These are phyloP conservation scores for Cytospora chrysosperma DNA, from an alignment of 2,329 filamentous ascomycete genomes.

Conservation along the genomic window DNA sequence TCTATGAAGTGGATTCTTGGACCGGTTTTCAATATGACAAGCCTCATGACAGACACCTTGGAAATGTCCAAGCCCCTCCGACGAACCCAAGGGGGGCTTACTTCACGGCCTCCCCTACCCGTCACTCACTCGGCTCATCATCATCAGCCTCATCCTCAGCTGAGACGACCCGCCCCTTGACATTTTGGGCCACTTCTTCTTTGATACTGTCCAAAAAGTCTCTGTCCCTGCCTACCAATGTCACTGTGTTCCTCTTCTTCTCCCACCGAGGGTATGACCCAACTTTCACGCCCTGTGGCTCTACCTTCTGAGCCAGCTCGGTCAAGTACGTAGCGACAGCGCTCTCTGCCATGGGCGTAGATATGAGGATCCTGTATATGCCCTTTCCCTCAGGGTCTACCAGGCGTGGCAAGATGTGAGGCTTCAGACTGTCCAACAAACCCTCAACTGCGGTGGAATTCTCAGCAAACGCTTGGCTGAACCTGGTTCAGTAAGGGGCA, in stretches of 20 bases:
- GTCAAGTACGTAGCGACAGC: slow-evolving; percentile 80
- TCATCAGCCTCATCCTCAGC: slow-evolving; percentile 72
- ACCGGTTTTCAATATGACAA: too few species aligned
- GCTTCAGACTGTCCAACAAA: slow-evolving; percentile 75
- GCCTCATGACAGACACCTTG: too few species aligned
- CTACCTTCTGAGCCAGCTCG: slow-evolving; percentile 71
- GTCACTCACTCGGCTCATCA: too few species aligned
- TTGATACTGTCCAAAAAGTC: slow-evolving; percentile 78
- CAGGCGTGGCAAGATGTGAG: slow-evolving; percentile 67
- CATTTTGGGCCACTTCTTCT: slow-evolving; percentile 71
- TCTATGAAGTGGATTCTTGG: too few species aligned
- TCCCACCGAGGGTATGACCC: slow-evolving; percentile 95
- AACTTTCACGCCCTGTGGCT: slow-evolving; percentile 79
- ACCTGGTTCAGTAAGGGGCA: background rate
- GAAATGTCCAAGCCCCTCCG: too few species aligned
- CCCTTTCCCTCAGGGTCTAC: slow-evolving; percentile 79
- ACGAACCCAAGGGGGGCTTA: too few species aligned
- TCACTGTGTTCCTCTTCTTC: slow-evolving; percentile 84
- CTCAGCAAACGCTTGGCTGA: too few species aligned
- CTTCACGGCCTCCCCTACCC: too few species aligned
- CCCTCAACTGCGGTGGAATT: slow-evolving; percentile 55
- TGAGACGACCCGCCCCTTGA: slow-evolving; percentile 68
- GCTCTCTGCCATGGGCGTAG: slow-evolving; percentile 86
- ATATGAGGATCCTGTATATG: slow-evolving; percentile 75
- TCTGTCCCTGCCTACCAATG: slow-evolving; percentile 73